Evolutionary conservation across 257 asterid species (phyloP).

Genomic region (Solanum lycopersicoides): DNA sequence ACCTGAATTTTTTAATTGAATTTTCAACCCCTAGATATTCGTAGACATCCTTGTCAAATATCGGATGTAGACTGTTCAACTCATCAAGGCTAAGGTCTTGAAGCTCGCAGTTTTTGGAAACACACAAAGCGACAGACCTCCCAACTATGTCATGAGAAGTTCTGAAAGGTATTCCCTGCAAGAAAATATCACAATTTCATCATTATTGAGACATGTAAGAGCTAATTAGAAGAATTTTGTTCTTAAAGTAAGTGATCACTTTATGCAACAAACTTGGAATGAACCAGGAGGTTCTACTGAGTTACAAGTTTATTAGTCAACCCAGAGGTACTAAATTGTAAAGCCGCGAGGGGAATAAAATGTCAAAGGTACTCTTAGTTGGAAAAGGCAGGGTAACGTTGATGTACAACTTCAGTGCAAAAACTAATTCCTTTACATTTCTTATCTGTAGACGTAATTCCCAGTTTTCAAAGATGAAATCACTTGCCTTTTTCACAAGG

Average conservation of each 20-base stretch:
- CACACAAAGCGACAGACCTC: constrained; percentile 75
- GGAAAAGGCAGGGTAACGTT: too few relatives aligned
- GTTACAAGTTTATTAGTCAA: background rate
- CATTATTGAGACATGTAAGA: background rate
- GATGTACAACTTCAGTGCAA: too few relatives aligned
- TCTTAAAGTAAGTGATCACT: background rate
- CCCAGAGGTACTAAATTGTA: background rate
- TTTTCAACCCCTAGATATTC: constrained; percentile 83
- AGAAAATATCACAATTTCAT: background rate
- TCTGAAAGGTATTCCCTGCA: constrained; percentile 87
- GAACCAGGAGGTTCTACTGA: background rate
- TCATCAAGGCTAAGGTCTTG: constrained; percentile 56
- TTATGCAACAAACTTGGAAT: background rate
- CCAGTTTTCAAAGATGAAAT: background rate
- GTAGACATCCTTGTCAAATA: constrained; percentile 69
- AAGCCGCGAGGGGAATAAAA: background rate
- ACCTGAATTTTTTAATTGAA: constrained; percentile 69
- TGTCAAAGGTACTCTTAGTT: too few relatives aligned
- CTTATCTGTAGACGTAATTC: too few relatives aligned
- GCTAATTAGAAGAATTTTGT: background rate
- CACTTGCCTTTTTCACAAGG: constrained; percentile 84
- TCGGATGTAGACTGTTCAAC: constrained; percentile 44
- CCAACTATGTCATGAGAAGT: constrained; percentile 94
- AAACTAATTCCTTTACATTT: too few relatives aligned
- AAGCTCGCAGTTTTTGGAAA: constrained; percentile 53